phyloP scores from a whole-genome alignment of 2,329 filamentous ascomycete species.

The Fusarium albosuccineum region DNA sequence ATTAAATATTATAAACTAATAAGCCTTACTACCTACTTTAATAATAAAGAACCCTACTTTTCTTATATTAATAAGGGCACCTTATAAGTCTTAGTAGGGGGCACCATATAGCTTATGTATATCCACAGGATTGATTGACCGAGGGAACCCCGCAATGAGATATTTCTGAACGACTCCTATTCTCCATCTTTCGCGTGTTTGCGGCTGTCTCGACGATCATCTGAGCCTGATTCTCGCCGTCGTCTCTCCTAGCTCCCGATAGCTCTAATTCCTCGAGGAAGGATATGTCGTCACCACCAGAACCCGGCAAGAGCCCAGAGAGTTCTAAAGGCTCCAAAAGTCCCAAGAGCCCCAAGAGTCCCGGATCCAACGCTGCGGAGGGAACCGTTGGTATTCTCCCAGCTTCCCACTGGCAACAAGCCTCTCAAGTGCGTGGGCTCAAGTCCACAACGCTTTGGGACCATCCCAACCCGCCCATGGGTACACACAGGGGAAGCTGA shows the following conservation, averaged over 20 bases:
- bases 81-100: too few relatives aligned
- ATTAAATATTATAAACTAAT: too few relatives aligned
- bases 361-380: neutral
- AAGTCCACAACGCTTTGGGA: neutral
- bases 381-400: neutral
- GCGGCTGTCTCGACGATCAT: too few relatives aligned
- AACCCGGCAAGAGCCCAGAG: neutral
- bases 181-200: neutral
- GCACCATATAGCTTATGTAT: too few relatives aligned
- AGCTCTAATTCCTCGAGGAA: neutral
- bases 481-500: neutral
- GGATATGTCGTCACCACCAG: conserved; percentile 2
- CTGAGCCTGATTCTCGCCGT: neutral
- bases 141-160: neutral
- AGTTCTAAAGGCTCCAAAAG: neutral
- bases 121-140: neutral
- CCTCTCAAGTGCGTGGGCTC: neutral
- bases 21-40: too few relatives aligned
- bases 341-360: neutral
- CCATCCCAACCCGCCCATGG: neutral
- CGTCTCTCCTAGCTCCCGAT: neutral
- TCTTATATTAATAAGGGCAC: too few relatives aligned
- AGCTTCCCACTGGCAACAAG: conserved; percentile 7
- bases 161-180: neutral
- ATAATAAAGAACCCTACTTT: too few relatives aligned